Conservation (phyloP, 202 grass and related monocot species). For the Carex sylvatica region DNA sequence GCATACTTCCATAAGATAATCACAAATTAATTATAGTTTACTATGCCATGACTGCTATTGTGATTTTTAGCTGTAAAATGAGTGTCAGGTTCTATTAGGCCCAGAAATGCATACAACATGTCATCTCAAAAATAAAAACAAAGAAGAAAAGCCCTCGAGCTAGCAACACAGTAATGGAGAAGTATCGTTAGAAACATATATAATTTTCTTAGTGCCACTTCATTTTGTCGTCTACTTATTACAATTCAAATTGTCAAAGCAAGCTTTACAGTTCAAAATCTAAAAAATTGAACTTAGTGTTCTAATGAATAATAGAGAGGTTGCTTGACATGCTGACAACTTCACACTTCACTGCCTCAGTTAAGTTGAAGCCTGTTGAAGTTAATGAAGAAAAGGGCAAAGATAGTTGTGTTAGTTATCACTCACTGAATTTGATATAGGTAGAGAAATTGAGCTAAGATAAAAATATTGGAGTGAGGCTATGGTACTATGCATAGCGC, state of each 20-base stretch:
- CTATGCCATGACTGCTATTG: neutral
- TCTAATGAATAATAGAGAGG: slow-evolving; percentile 4
- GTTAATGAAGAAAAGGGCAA: neutral
- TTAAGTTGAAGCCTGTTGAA: slow-evolving; percentile 20
- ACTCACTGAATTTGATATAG: neutral
- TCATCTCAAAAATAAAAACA: neutral
- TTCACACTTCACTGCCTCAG: neutral
- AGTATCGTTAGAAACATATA: neutral
- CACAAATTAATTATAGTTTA: neutral
- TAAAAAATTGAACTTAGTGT: neutral
- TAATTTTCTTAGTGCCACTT: neutral
- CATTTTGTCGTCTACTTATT: neutral
- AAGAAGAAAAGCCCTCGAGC: neutral
- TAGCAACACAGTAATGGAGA: neutral
- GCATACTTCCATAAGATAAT: neutral
- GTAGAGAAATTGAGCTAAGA: neutral
- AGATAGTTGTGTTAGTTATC: neutral
- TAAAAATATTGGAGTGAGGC: neutral
- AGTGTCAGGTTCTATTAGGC: neutral
- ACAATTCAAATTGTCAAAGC: neutral
- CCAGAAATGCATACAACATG: neutral
- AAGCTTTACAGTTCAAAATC: slow-evolving; percentile 7
- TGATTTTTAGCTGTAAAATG: neutral
- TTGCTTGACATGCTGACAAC: neutral
- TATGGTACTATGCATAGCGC: too few relatives aligned